Base-by-base conservation (phyloP, 2,329 filamentous ascomycete species). In the Raffaelea albimanens region DNA sequence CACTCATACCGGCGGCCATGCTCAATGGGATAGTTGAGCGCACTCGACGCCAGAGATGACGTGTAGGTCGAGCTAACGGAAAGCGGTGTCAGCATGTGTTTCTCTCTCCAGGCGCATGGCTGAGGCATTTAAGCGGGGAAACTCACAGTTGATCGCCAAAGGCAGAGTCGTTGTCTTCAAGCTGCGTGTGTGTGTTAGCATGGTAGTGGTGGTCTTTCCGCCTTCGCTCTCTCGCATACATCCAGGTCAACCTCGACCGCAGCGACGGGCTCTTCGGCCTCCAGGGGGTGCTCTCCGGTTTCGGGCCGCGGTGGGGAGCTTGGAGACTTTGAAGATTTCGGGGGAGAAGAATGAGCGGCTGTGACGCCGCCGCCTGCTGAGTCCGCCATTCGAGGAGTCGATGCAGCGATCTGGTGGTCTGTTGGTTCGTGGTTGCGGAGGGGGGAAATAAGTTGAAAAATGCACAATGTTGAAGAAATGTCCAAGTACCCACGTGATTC, bases 1-100 rank as follows among this genome's bases (percentile, higher is more conserved):
- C n/a, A n/a, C n/a, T n/a, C n/a, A n/a, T 67, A 68, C 22, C 61
- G 59, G 4, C 65, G 58, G 16, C 65, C 65, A 44, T 67, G 63
- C 43, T 66, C 63, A 39, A 58, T 55, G 23, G 56, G 56, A 7
- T 56, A 58, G 34, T 55, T 55, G 19, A 60, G 38, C 14, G 60
- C 57, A 23, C 58, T 61, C 7, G 59, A 60, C 8, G 57, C 45
- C 4, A 61, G 50, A 3, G 59, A 61, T 5, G 58, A 55, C 4
- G 58, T 60, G 14, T 59, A 60, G n/a, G 43, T 46, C 1, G 49
- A 47, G 20, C 48, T 50, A 18, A 20, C n/a, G 31, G 31, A 34
- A 34, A 34, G 31, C 31, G 9, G 9, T 34, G 9, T 34, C 16
- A 34, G 16, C 31, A 34, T 10, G 16, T 16, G 31, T 34, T 34